Evolutionary conservation across 164 flowering plant species (phyloP).

Genomic region (Aristolochia contorta): DNA sequence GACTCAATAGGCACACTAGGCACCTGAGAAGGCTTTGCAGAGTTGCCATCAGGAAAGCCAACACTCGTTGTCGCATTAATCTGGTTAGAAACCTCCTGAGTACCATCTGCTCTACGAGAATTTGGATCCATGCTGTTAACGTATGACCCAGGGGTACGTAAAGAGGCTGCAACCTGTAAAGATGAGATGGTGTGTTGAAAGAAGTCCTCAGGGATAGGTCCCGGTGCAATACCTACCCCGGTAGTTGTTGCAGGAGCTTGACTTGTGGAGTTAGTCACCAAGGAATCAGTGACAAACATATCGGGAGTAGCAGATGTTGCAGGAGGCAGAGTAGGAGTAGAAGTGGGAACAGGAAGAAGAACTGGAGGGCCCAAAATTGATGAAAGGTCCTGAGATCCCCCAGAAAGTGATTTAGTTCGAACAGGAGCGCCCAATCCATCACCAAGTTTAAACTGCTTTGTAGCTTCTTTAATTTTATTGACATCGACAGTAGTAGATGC

Average conservation of each 20-base stretch:
- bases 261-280: slow-evolving; percentile 37
- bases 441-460: slow-evolving; percentile 77
- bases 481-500: slow-evolving; percentile 79
- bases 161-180: slow-evolving; percentile 70
- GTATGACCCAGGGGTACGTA: slow-evolving; percentile 67
- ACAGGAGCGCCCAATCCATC: slow-evolving; percentile 65
- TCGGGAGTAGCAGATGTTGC: slow-evolving; percentile 5
- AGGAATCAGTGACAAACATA: background rate
- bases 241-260: slow-evolving; percentile 27
- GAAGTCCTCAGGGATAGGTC: slow-evolving; percentile 97
- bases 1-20: slow-evolving; percentile 31
- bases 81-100: slow-evolving; percentile 28
- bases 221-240: slow-evolving; percentile 48
- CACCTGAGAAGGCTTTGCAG: slow-evolving; percentile 53
- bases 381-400: slow-evolving; percentile 58
- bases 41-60: slow-evolving; percentile 70
- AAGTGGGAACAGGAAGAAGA: slow-evolving; percentile 24
- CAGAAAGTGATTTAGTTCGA: slow-evolving; percentile 63
- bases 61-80: slow-evolving; percentile 26
- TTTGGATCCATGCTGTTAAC: slow-evolving; percentile 46
- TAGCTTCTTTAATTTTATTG: slow-evolving; percentile 92
- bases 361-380: slow-evolving; percentile 34
- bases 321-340: slow-evolving; percentile 14
- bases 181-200: slow-evolving; percentile 94
- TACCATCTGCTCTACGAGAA: slow-evolving; percentile 29